Percentiles rank a stretch among this genome's conserved stretches.
Evolutionary conservation across 495 filamentous ascomycete species (phyloP).

Genomic region (Bathelium albidoporum): DNA sequence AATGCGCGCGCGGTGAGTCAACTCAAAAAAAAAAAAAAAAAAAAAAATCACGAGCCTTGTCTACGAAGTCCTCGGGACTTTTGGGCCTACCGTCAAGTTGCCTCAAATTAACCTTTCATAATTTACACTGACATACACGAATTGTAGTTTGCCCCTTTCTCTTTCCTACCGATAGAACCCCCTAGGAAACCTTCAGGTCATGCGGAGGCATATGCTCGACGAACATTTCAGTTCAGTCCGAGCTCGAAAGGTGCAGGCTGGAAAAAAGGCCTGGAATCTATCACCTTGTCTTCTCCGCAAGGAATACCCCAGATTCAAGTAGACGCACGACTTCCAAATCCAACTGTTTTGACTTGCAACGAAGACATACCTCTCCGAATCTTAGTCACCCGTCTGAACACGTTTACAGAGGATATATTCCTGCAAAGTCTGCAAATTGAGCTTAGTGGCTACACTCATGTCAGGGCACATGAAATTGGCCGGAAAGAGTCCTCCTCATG

Average conservation of each 20-base stretch:
- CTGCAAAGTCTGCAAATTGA: constrained; percentile 72
- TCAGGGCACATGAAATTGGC: constrained; percentile 60
- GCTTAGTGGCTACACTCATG: constrained; percentile 65
- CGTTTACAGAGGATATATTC: constrained; percentile 52
- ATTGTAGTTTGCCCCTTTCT: constrained; percentile 48
- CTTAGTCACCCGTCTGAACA: constrained; percentile 61
- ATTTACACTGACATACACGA: background rate
- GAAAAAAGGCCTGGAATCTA: constrained; percentile 16
- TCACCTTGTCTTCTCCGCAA: constrained; percentile 21
- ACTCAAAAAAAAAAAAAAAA: background rate
- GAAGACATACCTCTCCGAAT: constrained; percentile 72
- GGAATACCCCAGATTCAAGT: constrained; percentile 46
- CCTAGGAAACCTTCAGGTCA: constrained; percentile 55
- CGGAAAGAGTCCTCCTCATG: constrained; percentile 57
- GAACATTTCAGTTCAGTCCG: constrained; percentile 63
- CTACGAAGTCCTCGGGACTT: background rate
- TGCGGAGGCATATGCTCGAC: constrained; percentile 73
- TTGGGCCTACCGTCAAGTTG: constrained; percentile 1
- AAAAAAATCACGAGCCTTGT: too few relatives aligned
- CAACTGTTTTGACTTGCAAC: constrained; percentile 81
- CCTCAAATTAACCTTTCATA: background rate
- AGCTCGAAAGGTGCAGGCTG: constrained; percentile 1
- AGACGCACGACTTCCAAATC: constrained; percentile 77
- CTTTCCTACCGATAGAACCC: constrained; percentile 87
- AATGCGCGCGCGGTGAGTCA: constrained; percentile 59